Percentiles rank a stretch among this genome's conserved stretches.
Evolutionary conservation across 768 basidiomycete species (phyloP).

Genomic region (Tulasnella sp.): DNA sequence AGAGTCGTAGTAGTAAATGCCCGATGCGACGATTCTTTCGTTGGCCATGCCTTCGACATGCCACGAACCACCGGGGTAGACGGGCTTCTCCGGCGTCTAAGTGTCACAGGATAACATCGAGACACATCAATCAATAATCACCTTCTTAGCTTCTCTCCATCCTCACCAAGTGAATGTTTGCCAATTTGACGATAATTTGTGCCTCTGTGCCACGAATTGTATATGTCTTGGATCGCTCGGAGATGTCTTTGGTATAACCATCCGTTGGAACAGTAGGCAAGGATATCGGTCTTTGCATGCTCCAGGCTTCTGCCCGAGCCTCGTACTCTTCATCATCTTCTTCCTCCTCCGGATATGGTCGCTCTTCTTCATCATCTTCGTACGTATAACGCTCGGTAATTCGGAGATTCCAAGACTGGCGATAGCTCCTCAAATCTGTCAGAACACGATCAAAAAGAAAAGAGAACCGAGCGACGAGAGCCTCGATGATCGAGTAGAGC

Average conservation of each 20-base stretch:
- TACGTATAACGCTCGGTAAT: not conserved
- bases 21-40: constrained; percentile 40
- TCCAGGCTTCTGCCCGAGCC: not conserved
- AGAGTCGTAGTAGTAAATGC: constrained; percentile 39
- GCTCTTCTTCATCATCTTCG: not conserved
- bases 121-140: not conserved
- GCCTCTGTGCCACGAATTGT: constrained; percentile 16
- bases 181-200: constrained; percentile 46
- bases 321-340: not conserved
- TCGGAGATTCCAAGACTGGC: not conserved
- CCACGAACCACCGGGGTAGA: constrained; percentile 55
- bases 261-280: not conserved
- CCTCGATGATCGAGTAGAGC: constrained; percentile 22
- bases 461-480: constrained; percentile 16
- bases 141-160: not conserved
- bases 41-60: constrained; percentile 49
- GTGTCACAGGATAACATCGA: not conserved
- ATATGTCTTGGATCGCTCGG: not conserved
- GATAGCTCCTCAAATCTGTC: not conserved
- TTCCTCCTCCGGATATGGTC: not conserved
- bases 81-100: constrained; percentile 48
- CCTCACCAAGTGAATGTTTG: constrained; percentile 41
- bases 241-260: not conserved
- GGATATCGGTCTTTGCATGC: not conserved
- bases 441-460: constrained; percentile 26